phyloP scores from a whole-genome alignment of 2,329 filamentous ascomycete species.

The Rosellinia necatrix region DNA sequence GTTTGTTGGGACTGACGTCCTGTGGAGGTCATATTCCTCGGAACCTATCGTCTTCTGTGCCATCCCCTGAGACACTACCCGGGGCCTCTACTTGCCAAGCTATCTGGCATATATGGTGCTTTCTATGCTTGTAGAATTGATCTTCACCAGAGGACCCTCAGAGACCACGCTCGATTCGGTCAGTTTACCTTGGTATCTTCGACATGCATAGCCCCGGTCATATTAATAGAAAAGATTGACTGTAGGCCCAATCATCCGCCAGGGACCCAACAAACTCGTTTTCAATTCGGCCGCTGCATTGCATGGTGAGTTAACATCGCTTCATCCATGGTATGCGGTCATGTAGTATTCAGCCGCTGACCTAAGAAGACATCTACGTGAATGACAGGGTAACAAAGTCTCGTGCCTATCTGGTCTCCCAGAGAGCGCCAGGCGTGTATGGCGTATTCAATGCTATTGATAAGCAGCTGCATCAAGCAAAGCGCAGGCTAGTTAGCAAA shows the following conservation, averaged over 20 bases:
- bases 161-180: not conserved
- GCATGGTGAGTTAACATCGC: not conserved
- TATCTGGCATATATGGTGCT: not conserved
- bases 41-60: not conserved
- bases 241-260: conserved; percentile 3
- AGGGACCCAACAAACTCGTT: conserved; percentile 7
- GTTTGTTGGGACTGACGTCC: no score
- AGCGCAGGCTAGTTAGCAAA: not conserved
- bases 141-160: not conserved
- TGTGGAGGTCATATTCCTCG: no score
- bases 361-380: conserved; percentile 5
- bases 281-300: conserved; percentile 2
- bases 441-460: conserved; percentile 5
- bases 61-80: not conserved
- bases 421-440: not conserved
- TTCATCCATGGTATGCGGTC: not conserved
- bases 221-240: not conserved
- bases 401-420: not conserved
- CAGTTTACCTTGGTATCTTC: no score
- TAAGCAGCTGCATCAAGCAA: not conserved
- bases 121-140: not conserved
- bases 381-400: not conserved
- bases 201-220: not conserved
- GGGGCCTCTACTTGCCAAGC: not conserved
- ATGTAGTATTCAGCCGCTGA: not conserved